Conservation (phyloP, 2,329 filamentous ascomycete species). For the Akanthomyces dipterigenus region DNA sequence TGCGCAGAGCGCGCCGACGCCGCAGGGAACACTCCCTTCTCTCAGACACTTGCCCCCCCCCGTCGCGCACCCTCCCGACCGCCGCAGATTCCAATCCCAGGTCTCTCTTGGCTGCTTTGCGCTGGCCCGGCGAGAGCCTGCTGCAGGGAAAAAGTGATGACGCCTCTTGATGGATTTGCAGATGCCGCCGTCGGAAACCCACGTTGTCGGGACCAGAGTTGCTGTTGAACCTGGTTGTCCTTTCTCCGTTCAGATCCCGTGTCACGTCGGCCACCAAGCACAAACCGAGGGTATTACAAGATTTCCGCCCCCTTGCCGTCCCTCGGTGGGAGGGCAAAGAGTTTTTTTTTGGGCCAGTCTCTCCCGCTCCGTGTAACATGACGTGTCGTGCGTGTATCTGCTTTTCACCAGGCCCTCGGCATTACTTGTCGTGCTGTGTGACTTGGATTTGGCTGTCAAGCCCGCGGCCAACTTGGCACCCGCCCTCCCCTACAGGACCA, state of each 20-base stretch:
- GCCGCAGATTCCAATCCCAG: neutral
- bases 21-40: neutral
- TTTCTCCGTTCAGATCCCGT: neutral
- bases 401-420: neutral
- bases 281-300: neutral
- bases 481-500: neutral
- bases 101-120: too few species aligned
- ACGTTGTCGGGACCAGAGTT: neutral
- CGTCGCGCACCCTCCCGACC: neutral
- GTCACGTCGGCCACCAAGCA: neutral
- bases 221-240: too few species aligned
- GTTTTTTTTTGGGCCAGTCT: neutral
- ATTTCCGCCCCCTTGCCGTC: neutral
- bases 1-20: neutral
- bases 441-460: neutral
- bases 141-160: neutral
- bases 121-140: too few species aligned
- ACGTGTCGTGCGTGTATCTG: neutral
- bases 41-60: neutral
- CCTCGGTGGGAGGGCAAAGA: neutral
- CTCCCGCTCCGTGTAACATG: slow-evolving; percentile 5
- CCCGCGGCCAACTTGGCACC: neutral
- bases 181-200: slow-evolving; percentile 8
- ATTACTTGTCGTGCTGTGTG: neutral
- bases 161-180: neutral